Evolutionary conservation across 192 early-diverging fungal species (phyloP), one percentile per base, ranked within the genome.

Genomic region (Globomyces pollinis-pini): DNA sequence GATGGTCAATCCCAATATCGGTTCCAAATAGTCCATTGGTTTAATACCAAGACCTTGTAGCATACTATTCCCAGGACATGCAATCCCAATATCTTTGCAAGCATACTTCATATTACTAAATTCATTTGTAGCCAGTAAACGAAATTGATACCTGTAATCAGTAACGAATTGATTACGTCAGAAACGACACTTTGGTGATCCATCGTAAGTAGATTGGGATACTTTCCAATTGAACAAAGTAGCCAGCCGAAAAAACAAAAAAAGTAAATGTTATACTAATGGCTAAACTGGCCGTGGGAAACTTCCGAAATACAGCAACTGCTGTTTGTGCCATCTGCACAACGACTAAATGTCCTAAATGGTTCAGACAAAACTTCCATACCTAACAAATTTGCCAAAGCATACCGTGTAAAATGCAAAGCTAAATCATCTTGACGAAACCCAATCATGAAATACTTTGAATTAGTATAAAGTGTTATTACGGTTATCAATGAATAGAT

Each of bases 191-290:
- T 58, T 66, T 67, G 30, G 50, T 60, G 35, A 64, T 45, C 59
- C 69, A 71, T 2, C 71, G 21, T 28, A 77, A 69, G 7, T 69
- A 69, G 21, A 61, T 43, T 8, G 75, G 67, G 23, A 71, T 64
- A 7, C 34, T 55, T 13, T 65, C 63, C 4, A 67, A 39, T 38
- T 71, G 69, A 1, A 68, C 42, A 32, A 78, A 45, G 2, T 67
- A 60, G 1, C 76, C 76, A 38, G 69, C 71, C 53, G 71, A 78
- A 18, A 78, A 43, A 2, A 78, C 54, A 39, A 78, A 78, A 11
- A 71, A n/a, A n/a, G n/a, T n/a, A n/a, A n/a, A n/a, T n/a, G n/a
- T n/a, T n/a, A n/a, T n/a, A n/a, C n/a, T n/a, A n/a, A n/a, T n/a
- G n/a, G n/a, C n/a, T n/a, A n/a, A n/a, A n/a, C n/a, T n/a, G n/a